Conservation (phyloP, 1,284 basidiomycete species). For the Naganishia cerealis region DNA sequence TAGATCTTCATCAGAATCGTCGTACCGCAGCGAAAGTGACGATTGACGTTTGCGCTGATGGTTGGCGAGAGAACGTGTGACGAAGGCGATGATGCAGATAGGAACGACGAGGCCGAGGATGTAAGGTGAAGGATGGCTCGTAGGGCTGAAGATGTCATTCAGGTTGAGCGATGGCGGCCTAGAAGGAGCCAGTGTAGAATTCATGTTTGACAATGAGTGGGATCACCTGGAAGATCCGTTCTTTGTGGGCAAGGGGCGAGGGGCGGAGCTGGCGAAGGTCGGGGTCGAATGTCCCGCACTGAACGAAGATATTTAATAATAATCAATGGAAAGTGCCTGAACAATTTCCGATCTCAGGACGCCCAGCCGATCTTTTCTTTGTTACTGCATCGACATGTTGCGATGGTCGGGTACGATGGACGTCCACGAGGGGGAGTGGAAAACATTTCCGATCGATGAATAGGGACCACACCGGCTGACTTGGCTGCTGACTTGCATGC, state of each 20-base stretch:
- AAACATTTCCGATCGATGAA: not conserved
- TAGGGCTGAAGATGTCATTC: slow-evolving; percentile 23
- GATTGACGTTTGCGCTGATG: slow-evolving; percentile 31
- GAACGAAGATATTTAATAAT: not conserved
- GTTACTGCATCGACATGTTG: not conserved
- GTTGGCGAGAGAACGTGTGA: slow-evolving; percentile 26
- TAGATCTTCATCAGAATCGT: slow-evolving; percentile 5
- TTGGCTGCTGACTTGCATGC: not conserved
- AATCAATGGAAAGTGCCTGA: slow-evolving; percentile 6
- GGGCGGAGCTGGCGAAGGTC: not conserved
- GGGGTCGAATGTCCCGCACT: not conserved
- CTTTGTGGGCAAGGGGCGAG: not conserved
- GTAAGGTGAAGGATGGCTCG: slow-evolving; percentile 26
- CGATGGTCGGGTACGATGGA: not conserved
- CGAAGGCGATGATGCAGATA: slow-evolving; percentile 24
- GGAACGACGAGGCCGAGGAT: slow-evolving; percentile 29
- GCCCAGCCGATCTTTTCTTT: not conserved
- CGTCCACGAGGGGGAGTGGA: not conserved
- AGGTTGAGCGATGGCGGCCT: not conserved
- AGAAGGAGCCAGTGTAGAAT: not conserved
- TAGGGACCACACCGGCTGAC: not conserved
- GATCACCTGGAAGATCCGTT: not conserved
- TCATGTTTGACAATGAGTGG: not conserved
- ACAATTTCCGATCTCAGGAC: not conserved
- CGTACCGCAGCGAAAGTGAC: slow-evolving; percentile 30